Evolutionary conservation across 495 filamentous ascomycete species (phyloP).

Genomic region (Lineolata rhizophorae): DNA sequence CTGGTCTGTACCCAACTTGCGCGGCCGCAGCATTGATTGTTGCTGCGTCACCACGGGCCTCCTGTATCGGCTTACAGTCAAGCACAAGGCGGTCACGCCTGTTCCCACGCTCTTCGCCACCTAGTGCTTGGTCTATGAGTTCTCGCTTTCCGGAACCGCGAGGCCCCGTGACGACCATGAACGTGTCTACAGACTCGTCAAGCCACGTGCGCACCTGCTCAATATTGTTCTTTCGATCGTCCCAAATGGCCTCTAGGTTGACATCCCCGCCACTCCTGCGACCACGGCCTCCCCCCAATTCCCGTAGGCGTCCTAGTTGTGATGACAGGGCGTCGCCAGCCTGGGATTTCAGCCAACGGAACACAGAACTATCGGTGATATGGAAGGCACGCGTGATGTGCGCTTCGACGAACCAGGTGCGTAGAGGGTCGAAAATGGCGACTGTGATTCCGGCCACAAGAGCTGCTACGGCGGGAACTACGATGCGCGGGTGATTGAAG

Average conservation of each 20-base stretch:
- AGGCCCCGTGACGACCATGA: constrained; percentile 85
- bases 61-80: constrained; percentile 85
- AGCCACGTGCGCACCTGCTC: constrained; percentile 68
- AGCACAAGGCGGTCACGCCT: constrained; percentile 66
- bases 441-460: constrained; percentile 66
- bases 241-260: constrained; percentile 64
- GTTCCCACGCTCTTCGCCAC: too few relatives aligned
- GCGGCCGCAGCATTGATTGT: constrained; percentile 64
- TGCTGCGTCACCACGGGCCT: constrained; percentile 73
- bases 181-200: constrained; percentile 68
- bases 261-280: constrained; percentile 29
- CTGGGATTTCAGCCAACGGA: constrained; percentile 63
- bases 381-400: constrained; percentile 64
- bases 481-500: constrained; percentile 66
- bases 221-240: constrained; percentile 63
- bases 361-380: constrained; percentile 42
- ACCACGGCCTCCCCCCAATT: too few relatives aligned
- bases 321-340: constrained; percentile 48
- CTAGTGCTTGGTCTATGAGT: constrained; percentile 61
- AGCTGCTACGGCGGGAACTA: constrained; percentile 63
- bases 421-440: constrained; percentile 69
- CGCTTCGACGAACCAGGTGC: constrained; percentile 75
- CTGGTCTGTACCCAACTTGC: constrained; percentile 76
- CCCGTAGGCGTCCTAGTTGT: constrained; percentile 19
- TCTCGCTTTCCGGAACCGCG: constrained; percentile 81